Evolutionary conservation across 2,329 filamentous ascomycete species (phyloP), one percentile per base, ranked within the genome.

Genomic region (Fusarium sp.): DNA sequence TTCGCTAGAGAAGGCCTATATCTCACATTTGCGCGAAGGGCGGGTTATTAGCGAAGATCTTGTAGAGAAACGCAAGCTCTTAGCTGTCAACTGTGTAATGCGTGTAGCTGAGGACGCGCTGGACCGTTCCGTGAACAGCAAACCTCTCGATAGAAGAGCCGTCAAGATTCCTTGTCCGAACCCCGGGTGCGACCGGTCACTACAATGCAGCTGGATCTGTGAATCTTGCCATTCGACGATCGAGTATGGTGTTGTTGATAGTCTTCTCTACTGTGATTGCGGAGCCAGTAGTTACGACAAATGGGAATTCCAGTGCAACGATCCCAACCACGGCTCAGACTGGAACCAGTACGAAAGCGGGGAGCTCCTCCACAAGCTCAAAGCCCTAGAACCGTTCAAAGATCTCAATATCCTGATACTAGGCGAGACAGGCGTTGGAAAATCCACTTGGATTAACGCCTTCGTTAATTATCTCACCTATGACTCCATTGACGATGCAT

Each of bases 401-500:
- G 32, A 53, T 26, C 32, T 53, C 32, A 53, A 53, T 14, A 53
- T 38, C 17, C 10, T 47, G 53, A 41, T 57, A 4, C 15, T 63
- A 9, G 53, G 53, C 1, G 85, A 86, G 72, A 85, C 84, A 28
- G 45, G 45, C 12, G 44, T 28, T 47, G 44, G 44, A 15, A 47
- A 47, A 15, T 28, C 26, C 18, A 22, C 44, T 0, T 47, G 44
- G 44, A 47, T 47, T 10, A 47, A 47, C 8, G 44, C 44, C 0
- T 47, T 47, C 9, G 0, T 22, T 0, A 47, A 47, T 8, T 22
- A 47, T 2, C 45, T 47, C 26, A 28, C 18, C 24, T 22, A 47
- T 13, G 45, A 47, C 0, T 47, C 18, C 12, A 47, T 47, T 5
- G 45, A 28, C 18, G 45, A 47, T 6, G 45, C 26, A 0, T 30